Percentiles rank a stretch among this genome's conserved stretches.
Evolutionary conservation across 164 flowering plant genomes (phyloP).

Genomic region (Vitis labrusca): DNA sequence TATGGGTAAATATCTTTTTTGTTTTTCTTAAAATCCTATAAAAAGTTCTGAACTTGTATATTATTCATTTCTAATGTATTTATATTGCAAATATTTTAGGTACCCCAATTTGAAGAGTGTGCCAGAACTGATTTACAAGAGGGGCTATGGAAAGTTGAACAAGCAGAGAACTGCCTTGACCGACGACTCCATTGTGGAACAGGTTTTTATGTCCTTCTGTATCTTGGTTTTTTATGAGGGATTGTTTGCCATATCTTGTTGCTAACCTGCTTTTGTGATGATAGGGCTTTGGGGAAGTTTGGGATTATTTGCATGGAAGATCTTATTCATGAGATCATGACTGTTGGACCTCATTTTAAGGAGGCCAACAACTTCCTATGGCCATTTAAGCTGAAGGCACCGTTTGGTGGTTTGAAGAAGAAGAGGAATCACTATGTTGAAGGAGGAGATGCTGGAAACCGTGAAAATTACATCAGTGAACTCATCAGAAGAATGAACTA

Average conservation of each 20-base stretch:
- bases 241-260: background rate
- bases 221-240: background rate
- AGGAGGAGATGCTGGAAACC: slow-evolving; percentile 38
- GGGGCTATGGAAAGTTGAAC: slow-evolving; percentile 30
- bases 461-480: slow-evolving; percentile 28
- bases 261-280: background rate
- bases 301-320: slow-evolving; percentile 32
- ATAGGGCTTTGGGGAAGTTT: slow-evolving; percentile 27
- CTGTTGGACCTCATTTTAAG: slow-evolving; percentile 36
- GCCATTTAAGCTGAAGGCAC: slow-evolving; percentile 35
- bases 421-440: slow-evolving; percentile 37
- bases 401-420: slow-evolving; percentile 32
- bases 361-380: slow-evolving; percentile 35
- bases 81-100: slow-evolving; percentile 1
- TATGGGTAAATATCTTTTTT: slow-evolving; percentile 14
- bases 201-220: slow-evolving; percentile 12
- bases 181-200: slow-evolving; percentile 27
- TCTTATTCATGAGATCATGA: slow-evolving; percentile 34
- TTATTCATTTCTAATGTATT: no score
- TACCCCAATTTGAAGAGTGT: slow-evolving; percentile 35
- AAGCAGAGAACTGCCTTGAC: slow-evolving; percentile 30
- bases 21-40: no score
- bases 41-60: no score
- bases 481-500: slow-evolving; percentile 33
- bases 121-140: slow-evolving; percentile 30